Percentiles rank a stretch among this genome's conserved stretches.
Evolutionary conservation across 805 yeast genomes (phyloP).

Genomic region (Clavispora asparagi): DNA sequence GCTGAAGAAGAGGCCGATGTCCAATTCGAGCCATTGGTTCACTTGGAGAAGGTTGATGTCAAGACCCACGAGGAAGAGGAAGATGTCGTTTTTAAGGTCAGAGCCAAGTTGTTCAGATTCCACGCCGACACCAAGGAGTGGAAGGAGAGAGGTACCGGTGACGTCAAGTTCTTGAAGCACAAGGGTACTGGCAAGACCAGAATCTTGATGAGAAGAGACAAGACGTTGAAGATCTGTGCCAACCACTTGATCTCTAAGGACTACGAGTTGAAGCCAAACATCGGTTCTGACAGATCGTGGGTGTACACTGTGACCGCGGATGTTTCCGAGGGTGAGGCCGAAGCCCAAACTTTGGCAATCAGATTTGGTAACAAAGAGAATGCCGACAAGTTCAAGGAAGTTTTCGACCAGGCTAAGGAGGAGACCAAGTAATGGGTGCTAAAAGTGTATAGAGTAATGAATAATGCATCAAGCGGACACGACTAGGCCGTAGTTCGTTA

Average conservation of each 20-base stretch:
- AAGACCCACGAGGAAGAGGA: conserved; percentile 93
- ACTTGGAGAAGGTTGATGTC: conserved; percentile 92
- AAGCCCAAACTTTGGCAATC: conserved; percentile 93
- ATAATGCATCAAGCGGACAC: background rate
- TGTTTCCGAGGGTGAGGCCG: conserved; percentile 91
- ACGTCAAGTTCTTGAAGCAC: conserved; percentile 91
- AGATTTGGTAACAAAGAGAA: conserved; percentile 89
- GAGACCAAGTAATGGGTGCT: conserved; percentile 8
- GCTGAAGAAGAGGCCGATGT: conserved; percentile 71
- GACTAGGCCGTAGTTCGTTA: background rate
- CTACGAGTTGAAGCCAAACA: conserved; percentile 81
- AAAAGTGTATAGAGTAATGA: conserved; percentile 1
- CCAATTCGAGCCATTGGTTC: conserved; percentile 94
- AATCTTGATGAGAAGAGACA: conserved; percentile 97
- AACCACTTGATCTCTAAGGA: conserved; percentile 86
- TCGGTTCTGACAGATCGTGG: conserved; percentile 98
- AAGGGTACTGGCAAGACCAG: conserved; percentile 78
- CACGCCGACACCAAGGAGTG: conserved; percentile 83
- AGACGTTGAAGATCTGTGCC: conserved; percentile 96
- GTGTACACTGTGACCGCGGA: conserved; percentile 94
- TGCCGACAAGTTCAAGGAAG: conserved; percentile 92
- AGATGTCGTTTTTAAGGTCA: conserved; percentile 74
- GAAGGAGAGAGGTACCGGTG: conserved; percentile 99
- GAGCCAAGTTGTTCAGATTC: conserved; percentile 94
- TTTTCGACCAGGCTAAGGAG: conserved; percentile 76